Base-by-base conservation (phyloP, 345 rosid genomes). In the Chamaenerion angustifolium region DNA sequence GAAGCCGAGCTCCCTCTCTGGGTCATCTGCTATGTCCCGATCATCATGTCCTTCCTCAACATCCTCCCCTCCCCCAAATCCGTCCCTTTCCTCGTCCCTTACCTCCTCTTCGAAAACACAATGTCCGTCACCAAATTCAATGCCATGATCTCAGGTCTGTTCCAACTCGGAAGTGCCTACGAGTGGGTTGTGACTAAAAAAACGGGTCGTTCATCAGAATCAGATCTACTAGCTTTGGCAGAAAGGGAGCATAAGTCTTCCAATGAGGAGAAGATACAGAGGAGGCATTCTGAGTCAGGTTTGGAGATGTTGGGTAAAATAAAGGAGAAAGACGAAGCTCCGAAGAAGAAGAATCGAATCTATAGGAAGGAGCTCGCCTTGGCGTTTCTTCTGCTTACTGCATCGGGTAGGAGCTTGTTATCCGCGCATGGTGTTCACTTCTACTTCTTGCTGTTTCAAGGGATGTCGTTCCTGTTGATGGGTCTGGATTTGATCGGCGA, bases 401-500 rank as follows among this genome's bases (percentile, higher is more conserved):
- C 94, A 42, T 76, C 96, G 12, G 92, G 81, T 12, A 80, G 92
- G 58, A 88, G 94, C 59, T 66, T 88, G 37, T 27, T 88, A 16
- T 83, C 96, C 1, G 85, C 88, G 0, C 96, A 83, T 43, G 96
- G 96, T 52, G 77, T 88, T 58, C 96, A 88, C 62, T 88, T 88
- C 76, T 88, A 88, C 71, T 88, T 79, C 75, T 68, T 88, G 79
- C 56, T 88, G 56, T 88, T 88, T 47, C 96, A 88, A 62, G 96
- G 96, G 11, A 49, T 88, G 65, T 74, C 92, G 12, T 88, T 88
- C 66, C 78, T 88, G 54, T 82, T 70, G 18, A 77, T 84, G 52
- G 96, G 96, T 10, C 64, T 88, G 88, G 96, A 88, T 57, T 72
- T 83, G 83, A 88, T 88, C 42, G 96, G 96, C 16, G 96, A 88